A percentile compares a stretch with the other conserved stretches of the same genome.
These are phyloP conservation scores for Closterium sp. DNA, from an alignment of 139 green algal genomes.

Conservation along the genomic window DNA sequence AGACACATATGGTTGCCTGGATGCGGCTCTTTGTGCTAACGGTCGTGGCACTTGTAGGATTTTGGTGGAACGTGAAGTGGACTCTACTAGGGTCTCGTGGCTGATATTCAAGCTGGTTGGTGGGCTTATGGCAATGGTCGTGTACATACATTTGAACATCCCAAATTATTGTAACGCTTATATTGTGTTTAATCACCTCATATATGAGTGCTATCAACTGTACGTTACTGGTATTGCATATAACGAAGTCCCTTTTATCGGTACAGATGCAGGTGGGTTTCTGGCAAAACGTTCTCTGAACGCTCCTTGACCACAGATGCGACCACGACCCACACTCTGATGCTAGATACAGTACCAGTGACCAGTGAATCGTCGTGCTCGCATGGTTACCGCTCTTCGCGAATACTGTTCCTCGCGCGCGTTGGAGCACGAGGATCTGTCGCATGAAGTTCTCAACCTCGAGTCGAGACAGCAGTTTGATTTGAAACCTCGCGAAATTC, in stretches of 20 bases:
- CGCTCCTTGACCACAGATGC: not conserved
- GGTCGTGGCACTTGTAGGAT: slow-evolving; percentile 1
- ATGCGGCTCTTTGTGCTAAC: slow-evolving; percentile 21
- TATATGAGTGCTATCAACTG: no score
- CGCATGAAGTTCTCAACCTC: no score
- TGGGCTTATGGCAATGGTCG: no score
- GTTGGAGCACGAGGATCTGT: no score
- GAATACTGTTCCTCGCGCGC: no score
- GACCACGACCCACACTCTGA: not conserved
- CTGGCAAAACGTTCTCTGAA: not conserved
- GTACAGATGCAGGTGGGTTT: not conserved
- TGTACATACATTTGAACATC: no score
- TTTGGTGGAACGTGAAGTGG: not conserved
- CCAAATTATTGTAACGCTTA: no score
- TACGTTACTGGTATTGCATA: no score
- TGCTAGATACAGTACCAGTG: not conserved
- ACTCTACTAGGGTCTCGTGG: not conserved
- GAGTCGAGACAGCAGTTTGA: no score
- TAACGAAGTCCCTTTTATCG: not conserved
- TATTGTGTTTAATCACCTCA: no score
- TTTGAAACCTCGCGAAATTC: no score
- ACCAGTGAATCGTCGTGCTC: not conserved
- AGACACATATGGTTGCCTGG: slow-evolving; percentile 24
- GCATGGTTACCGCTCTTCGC: not conserved
- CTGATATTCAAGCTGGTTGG: no score